phyloP scores from a whole-genome alignment of 1,284 basidiomycete species.

The Golubevia sp. region DNA sequence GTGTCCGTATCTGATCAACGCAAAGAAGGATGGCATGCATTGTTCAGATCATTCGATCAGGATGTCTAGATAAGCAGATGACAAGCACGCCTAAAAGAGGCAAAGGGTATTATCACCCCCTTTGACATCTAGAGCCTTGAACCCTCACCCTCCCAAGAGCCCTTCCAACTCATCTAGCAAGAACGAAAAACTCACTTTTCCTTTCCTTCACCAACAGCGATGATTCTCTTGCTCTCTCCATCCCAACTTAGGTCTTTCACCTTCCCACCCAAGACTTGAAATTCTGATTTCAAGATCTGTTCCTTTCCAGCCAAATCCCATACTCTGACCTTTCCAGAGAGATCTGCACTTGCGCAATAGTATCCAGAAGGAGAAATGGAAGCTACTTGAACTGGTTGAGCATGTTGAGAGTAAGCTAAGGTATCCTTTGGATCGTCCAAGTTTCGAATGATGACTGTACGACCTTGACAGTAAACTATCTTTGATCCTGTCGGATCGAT shows the following conservation, averaged over 20 bases:
- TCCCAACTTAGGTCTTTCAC: constrained; percentile 97
- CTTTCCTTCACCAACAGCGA: constrained; percentile 92
- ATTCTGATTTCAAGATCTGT: constrained; percentile 71
- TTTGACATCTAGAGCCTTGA: too few relatives aligned
- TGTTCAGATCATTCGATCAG: too few relatives aligned
- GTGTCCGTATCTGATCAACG: constrained; percentile 32
- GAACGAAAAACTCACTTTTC: constrained; percentile 71
- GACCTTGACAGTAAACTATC: constrained; percentile 83
- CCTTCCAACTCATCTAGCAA: background rate
- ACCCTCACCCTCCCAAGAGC: too few relatives aligned
- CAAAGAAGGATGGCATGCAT: too few relatives aligned
- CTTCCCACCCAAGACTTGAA: constrained; percentile 76
- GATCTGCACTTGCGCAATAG: constrained; percentile 83
- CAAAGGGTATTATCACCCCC: too few relatives aligned
- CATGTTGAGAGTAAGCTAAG: constrained; percentile 75
- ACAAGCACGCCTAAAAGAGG: too few relatives aligned
- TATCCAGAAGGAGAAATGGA: constrained; percentile 91
- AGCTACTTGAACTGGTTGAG: constrained; percentile 83
- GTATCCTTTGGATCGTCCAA: constrained; percentile 63
- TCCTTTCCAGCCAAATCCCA: constrained; percentile 94
- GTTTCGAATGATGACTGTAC: constrained; percentile 68
- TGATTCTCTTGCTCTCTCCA: constrained; percentile 85
- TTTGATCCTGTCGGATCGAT: constrained; percentile 75
- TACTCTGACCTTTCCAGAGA: constrained; percentile 68
- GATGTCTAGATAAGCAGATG: too few relatives aligned